phyloP scores from a whole-genome alignment of 169 alveolate species.

The Eimeria falciformis region DNA sequence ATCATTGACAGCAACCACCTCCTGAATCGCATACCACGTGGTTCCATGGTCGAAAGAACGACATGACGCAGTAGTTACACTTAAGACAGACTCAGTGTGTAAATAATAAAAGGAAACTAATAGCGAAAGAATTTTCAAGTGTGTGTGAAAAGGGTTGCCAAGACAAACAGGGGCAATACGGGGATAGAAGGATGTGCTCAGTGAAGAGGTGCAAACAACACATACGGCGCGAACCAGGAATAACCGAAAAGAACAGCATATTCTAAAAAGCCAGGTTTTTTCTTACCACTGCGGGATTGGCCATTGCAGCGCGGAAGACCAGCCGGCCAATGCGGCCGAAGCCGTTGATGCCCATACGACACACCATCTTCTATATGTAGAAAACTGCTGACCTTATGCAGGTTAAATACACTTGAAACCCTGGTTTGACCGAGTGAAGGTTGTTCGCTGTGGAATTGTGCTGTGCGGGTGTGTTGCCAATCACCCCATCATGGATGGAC shows the following conservation, averaged over 20 bases:
- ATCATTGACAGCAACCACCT: constrained; percentile 97
- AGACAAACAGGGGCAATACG: not conserved
- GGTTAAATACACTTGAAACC: not conserved
- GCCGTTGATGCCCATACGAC: constrained; percentile 98
- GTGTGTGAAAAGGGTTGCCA: not conserved
- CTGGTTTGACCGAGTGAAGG: not conserved
- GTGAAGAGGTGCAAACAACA: no score
- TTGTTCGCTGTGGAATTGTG: not conserved
- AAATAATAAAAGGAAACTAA: not conserved
- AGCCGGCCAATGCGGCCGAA: constrained; percentile 99
- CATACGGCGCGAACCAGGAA: no score
- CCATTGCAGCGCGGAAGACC: constrained; percentile 96
- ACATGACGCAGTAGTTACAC: no score
- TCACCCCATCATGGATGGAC: not conserved
- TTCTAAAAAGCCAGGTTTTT: no score
- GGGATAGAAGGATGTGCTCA: not conserved
- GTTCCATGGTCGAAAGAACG: no score
- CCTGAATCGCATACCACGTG: constrained; percentile 69
- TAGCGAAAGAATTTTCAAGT: not conserved
- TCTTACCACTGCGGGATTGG: constrained; percentile 85
- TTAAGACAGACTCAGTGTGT: no score
- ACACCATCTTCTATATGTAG: constrained; percentile 84
- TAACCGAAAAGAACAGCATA: no score
- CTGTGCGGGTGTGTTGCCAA: not conserved
- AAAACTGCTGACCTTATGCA: no score